Evolutionary conservation across 331 rosid genomes (phyloP).

Genomic region (Telfairia occidentalis): DNA sequence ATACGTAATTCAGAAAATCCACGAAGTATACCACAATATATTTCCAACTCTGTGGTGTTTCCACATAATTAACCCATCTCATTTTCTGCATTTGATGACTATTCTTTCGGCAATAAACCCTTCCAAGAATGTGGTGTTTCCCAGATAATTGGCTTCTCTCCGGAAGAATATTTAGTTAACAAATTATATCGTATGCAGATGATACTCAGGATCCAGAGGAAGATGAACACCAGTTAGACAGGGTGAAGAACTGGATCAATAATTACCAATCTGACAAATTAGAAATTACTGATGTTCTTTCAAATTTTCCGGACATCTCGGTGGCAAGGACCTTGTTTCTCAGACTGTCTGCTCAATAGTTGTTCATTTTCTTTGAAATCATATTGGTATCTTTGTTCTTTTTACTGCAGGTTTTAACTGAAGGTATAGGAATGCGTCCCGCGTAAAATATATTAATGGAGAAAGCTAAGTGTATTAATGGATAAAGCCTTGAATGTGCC

Average conservation of each 20-base stretch:
- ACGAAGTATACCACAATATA: background rate
- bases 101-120: background rate
- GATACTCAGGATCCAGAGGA: conserved; percentile 70
- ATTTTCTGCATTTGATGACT: background rate
- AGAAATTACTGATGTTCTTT: conserved; percentile 61
- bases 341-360: background rate
- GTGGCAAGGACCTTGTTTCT: conserved; percentile 32
- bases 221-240: conserved; percentile 57
- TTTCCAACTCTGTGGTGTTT: conserved; percentile 2
- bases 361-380: conserved; percentile 1
- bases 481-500: background rate
- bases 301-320: conserved; percentile 86
- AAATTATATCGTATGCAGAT: conserved; percentile 30
- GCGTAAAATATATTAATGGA: conserved; percentile 7
- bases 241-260: conserved; percentile 75
- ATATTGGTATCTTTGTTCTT: conserved; percentile 20
- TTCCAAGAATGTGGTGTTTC: background rate
- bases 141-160: background rate
- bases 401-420: conserved; percentile 57
- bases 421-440: conserved; percentile 41
- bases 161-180: background rate
- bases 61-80: too few relatives aligned
- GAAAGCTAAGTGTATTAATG: conserved; percentile 4
- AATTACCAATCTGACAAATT: conserved; percentile 43
- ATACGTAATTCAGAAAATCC: background rate